phyloP scores from a whole-genome alignment of 352 stramenopile species.

The Thalassiosira mediterranea region DNA sequence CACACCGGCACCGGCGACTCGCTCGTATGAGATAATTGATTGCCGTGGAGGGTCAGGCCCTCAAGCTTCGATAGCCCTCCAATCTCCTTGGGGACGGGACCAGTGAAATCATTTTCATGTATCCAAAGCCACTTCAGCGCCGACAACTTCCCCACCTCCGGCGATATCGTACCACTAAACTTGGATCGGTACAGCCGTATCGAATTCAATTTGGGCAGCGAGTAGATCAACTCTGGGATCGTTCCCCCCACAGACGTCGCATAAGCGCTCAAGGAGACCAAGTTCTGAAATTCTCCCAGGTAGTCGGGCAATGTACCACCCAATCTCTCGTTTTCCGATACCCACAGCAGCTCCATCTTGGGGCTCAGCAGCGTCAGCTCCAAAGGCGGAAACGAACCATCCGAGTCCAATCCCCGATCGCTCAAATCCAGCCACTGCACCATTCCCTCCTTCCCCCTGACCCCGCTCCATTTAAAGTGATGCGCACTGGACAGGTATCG shows the following conservation, averaged over 20 bases:
- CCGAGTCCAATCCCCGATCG: slow-evolving; percentile 12
- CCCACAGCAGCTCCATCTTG: slow-evolving; percentile 39
- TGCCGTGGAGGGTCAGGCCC: slow-evolving; percentile 43
- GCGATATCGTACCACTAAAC: slow-evolving; percentile 49
- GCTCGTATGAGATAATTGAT: slow-evolving; percentile 15
- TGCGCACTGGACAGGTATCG: slow-evolving; percentile 24
- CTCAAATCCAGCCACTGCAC: slow-evolving; percentile 41
- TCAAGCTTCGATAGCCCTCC: slow-evolving; percentile 39
- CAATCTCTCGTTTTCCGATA: slow-evolving; percentile 48
- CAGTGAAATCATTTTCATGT: slow-evolving; percentile 61
- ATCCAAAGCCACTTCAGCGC: slow-evolving; percentile 65
- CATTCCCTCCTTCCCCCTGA: slow-evolving; percentile 27
- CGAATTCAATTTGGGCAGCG: slow-evolving; percentile 51
- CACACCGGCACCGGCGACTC: slow-evolving; percentile 11
- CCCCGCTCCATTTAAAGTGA: slow-evolving; percentile 47
- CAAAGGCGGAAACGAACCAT: slow-evolving; percentile 16
- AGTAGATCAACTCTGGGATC: slow-evolving; percentile 33
- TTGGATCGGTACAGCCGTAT: slow-evolving; percentile 65
- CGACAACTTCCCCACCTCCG: slow-evolving; percentile 45
- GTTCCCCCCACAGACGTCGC: slow-evolving; percentile 39
- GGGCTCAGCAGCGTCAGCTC: slow-evolving; percentile 30
- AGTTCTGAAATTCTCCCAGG: slow-evolving; percentile 34
- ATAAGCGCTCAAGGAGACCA: slow-evolving; percentile 51
- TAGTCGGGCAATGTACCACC: slow-evolving; percentile 38
- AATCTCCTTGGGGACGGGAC: slow-evolving; percentile 45